phyloP scores from a whole-genome alignment of 2,329 filamentous ascomycete genomes.

The Venturia nashicola region DNA sequence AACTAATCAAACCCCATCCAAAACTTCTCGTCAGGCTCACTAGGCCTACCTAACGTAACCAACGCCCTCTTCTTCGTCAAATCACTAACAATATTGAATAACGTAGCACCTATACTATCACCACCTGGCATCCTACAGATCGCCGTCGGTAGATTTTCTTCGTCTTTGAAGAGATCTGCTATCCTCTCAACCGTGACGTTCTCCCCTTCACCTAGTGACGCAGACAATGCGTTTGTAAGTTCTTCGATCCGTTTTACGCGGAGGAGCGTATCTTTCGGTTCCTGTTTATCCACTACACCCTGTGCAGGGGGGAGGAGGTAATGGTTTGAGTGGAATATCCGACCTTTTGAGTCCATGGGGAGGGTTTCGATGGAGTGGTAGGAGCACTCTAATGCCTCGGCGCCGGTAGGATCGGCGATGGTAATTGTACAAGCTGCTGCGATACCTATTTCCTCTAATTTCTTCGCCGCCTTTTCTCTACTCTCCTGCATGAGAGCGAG shows the following conservation, averaged over 20 bases:
- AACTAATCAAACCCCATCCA: slow-evolving; percentile 14
- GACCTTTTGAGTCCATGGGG: slow-evolving; percentile 20
- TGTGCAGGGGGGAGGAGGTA: slow-evolving; percentile 25
- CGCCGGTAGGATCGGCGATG: slow-evolving; percentile 35
- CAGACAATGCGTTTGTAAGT: slow-evolving; percentile 4
- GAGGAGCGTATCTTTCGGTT: slow-evolving; percentile 28
- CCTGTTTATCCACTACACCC: slow-evolving; percentile 28
- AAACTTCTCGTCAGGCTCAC: slow-evolving; percentile 16
- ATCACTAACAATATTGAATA: slow-evolving; percentile 29
- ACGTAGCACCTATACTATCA: slow-evolving; percentile 16
- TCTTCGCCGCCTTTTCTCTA: slow-evolving; percentile 32
- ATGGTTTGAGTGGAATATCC: slow-evolving; percentile 33
- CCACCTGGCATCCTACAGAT: slow-evolving; percentile 22
- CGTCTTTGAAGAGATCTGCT: slow-evolving; percentile 26
- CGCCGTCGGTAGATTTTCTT: slow-evolving; percentile 8
- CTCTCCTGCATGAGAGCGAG: slow-evolving; percentile 40
- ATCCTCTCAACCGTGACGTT: slow-evolving; percentile 18
- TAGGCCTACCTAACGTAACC: slow-evolving; percentile 22
- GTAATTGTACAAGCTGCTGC: slow-evolving; percentile 43
- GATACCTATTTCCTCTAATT: slow-evolving; percentile 34
- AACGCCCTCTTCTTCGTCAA: slow-evolving; percentile 17
- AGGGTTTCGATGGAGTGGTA: slow-evolving; percentile 20
- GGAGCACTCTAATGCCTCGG: slow-evolving; percentile 39
- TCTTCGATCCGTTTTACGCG: slow-evolving; percentile 26
- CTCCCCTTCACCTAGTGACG: slow-evolving; percentile 10